Evolutionary conservation across 139 green algal genomes (phyloP), one percentile per base, ranked within the genome.

Genomic region (Penium margaritaceum): DNA sequence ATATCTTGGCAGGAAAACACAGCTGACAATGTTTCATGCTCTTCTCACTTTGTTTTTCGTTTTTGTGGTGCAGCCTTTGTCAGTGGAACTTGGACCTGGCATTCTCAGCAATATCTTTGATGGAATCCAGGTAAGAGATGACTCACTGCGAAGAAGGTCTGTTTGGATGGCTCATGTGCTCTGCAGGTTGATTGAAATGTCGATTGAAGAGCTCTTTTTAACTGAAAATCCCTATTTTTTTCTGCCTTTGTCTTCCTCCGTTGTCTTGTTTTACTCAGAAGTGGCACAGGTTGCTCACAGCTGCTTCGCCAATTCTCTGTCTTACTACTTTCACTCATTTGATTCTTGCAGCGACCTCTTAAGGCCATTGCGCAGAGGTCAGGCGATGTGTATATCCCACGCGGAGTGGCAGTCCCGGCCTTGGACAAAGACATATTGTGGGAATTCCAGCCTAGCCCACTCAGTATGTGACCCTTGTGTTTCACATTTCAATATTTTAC

Each of bases 51-150:
- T 9, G 19, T n/a, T 29, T 36, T 24, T 64, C 5, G 15, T 21
- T 32, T 72, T 60, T 12, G 37, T 38, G 9, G 27, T 64, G n/a
- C 66, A 81, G 54, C 94, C 94, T 4, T 84, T 98, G 63, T 95
- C 87, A 24, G 92, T 98, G 73, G 91, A 97, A 84, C 87, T 98
- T 35, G 94, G 94, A 27, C 94, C 94, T 41, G 94, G 94, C 44
- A 88, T 97, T 76, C 76, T 99, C 75, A 90, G 88, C 76, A 95
- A 93, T 75, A 99, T 99, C 44, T 98, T 98, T 76, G 94, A 99
- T 69, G 94, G 94, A 29, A 98, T 99, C 63, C 94, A 97, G 85
- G 70, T 77, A 34, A 55, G 36, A 70, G n/a, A n/a, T n/a, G n/a
- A n/a, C n/a, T n/a, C n/a, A n/a, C n/a, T n/a, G n/a, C n/a, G n/a